Evolutionary conservation across 23 red algal genomes (phyloP), one percentile per base, ranked within the genome.

Genomic region (Gracilaria domingensis): DNA sequence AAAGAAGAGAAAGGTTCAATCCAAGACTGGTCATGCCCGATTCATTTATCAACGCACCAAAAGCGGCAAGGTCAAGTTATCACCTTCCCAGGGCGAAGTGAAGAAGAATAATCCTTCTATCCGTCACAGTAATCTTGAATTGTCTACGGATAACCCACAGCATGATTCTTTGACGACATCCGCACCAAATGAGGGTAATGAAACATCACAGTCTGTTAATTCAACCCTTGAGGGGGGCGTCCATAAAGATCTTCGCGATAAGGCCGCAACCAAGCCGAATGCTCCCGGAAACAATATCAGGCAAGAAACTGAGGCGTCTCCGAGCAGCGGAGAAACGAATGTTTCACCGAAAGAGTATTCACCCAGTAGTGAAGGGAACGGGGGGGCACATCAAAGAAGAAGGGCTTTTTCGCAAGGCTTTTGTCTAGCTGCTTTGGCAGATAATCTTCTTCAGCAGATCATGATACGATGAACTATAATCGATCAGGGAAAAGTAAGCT

Each of bases 1-100:
- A 20, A 77, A 77, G 72, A 77, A 77, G 72, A 77, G 72, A 77
- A 77, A 77, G 45, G 72, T 77, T 0, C 72, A 77, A 23, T 25
- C 38, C 26, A 77, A 35, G 72, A 40, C 72, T 2, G 72, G 34
- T 49, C 6, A 13, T 17, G 40, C 35, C 13, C 39, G 38, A 25
- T 33, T 33, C 9, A 77, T 50, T 30, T 48, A 34, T 77, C 40
- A 37, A 51, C 40, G 26, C 21, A 51, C 45, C 40, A 77, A 50
- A 20, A 77, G 72, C 42, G 72, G 72, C 4, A 77, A 51, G 39
- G 72, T 51, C 8, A 51, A 23, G 23, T 18, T 51, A 16, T 14
- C 38, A 13, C 24, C 72, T 39, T 34, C 36, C 13, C 72, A 23
- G 12, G 34, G 26, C 12, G 72, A 77, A 8, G 23, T 28, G 11